phyloP scores from a whole-genome alignment of 2,329 filamentous ascomycete genomes.

The Cladosporium sp. region DNA sequence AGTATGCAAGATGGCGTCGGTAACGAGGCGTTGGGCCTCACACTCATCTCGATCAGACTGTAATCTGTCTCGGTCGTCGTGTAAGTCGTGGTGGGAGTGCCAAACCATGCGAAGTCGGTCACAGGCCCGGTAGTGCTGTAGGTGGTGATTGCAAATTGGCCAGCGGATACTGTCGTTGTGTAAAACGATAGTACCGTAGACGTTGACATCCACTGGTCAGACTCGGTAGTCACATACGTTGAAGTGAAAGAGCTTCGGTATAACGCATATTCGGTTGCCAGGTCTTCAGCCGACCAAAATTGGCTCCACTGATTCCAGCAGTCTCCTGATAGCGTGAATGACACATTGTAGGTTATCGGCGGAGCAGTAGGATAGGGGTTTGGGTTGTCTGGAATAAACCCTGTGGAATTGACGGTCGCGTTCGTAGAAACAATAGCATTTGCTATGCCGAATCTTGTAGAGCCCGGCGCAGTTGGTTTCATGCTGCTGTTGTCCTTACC shows the following conservation, averaged over 20 bases:
- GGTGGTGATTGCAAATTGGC: neutral
- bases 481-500: no score
- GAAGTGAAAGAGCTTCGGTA: neutral
- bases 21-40: neutral
- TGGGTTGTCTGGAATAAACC: no score
- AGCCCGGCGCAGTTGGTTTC: no score
- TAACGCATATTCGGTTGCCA: no score
- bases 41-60: no score
- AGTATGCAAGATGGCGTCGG: neutral
- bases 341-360: no score
- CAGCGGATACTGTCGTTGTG: neutral
- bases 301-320: conserved; percentile 8
- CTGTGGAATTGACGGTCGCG: no score
- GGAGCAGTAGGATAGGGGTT: no score
- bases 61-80: neutral
- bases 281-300: neutral
- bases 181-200: neutral
- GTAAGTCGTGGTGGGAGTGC: neutral
- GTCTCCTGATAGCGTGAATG: neutral
- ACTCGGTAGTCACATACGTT: neutral
- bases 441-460: no score
- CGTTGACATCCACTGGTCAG: neutral
- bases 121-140: neutral
- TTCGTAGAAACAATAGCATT: no score
- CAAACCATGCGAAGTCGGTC: neutral